These are phyloP conservation scores for Solanum etuberosum DNA, from an alignment of 257 asterid species.

Conservation along the genomic window DNA sequence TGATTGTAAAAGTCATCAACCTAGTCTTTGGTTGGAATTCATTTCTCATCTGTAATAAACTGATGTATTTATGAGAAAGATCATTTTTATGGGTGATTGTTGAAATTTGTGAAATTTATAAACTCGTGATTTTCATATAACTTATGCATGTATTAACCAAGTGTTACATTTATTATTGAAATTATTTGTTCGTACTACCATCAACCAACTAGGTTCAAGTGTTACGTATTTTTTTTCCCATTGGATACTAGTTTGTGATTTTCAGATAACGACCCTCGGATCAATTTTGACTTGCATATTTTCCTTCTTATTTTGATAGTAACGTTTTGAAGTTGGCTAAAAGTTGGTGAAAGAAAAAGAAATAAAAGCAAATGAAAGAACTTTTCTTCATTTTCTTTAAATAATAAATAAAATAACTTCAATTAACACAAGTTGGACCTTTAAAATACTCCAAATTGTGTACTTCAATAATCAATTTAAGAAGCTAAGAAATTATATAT, in stretches of 20 bases:
- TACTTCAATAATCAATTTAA: neutral
- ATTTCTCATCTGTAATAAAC: neutral
- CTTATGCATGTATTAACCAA: no score
- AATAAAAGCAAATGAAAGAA: neutral
- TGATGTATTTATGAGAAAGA: neutral
- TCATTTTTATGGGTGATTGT: neutral
- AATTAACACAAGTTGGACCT: neutral
- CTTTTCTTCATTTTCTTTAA: neutral
- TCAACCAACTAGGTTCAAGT: neutral
- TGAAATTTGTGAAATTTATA: neutral
- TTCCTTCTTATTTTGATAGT: neutral
- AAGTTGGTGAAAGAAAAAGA: neutral
- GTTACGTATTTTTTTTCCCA: neutral
- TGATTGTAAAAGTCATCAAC: neutral
- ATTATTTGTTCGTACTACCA: no score
- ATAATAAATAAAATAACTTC: neutral
- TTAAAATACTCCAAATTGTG: neutral
- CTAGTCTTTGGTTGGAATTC: neutral
- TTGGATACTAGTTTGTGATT: neutral
- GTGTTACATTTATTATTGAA: no score
- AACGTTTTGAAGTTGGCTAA: neutral
- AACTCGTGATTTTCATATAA: neutral
- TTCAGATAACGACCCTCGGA: neutral
- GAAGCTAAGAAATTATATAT: neutral
- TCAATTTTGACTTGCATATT: neutral